Evolutionary conservation across 495 filamentous ascomycete species (phyloP), one percentile per base, ranked within the genome.

Genomic region (Xylaria nigripes): DNA sequence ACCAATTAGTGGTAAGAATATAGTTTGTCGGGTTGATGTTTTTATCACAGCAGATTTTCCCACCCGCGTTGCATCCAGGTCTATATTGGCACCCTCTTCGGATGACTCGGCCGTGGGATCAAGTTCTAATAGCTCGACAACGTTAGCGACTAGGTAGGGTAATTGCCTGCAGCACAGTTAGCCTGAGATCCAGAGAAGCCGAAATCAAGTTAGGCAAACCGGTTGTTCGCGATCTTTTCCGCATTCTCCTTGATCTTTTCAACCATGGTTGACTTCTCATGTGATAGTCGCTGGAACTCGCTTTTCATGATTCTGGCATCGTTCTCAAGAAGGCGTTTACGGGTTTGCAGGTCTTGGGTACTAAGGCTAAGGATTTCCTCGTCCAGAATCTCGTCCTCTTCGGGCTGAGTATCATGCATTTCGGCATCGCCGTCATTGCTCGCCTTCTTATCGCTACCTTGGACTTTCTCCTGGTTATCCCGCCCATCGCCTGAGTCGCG

Each of bases 31-130:
- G 15, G 93, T 99, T 9, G 92, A 96, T n/a, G 93, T 99, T 73
- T 99, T 99, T 81, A 99, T 97, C 66, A 99, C 94, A 38, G 94
- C 93, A 6, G 92, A 96, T 71, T 97, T 97, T 70, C 93, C 93
- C 12, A 96, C 89, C 43, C 93, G 82, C 29, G 91, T 96, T 56
- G 94, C 93, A 72, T 99, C 93, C 29, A 99, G 80, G 68, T 99
- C 93, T 70, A 97, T 95, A 66, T 99, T 97, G 58, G 93, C 93
- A 30, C 93, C 93, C 70, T 98, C 93, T 73, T 97, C 94, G 36
- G 86, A 89, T 6, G 90, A 92, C 69, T 97, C 93, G 48, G 88
- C 92, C 36, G 90, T 92, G 55, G 95, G 93, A 65, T 97, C 93
- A 40, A 98, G 86, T 64, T 98, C 93, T 56, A 98, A 75, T 34